Conservation (phyloP, 1,139 yeast genomes). For the Geotrichum fermentans region DNA sequence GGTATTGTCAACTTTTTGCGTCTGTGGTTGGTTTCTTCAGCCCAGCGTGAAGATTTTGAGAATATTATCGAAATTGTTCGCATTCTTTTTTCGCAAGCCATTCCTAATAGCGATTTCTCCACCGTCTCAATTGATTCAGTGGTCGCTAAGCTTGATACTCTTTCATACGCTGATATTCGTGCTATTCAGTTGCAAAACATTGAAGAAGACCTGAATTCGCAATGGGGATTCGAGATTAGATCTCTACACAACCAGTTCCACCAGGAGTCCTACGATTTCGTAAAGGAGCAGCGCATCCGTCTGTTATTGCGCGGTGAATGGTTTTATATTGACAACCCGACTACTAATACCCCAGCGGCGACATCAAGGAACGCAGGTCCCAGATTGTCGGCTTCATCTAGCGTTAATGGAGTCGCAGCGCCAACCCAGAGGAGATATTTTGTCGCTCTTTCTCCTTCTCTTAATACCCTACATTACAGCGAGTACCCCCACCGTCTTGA, state of each 20-base stretch:
- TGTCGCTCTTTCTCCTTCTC: conserved; percentile 67
- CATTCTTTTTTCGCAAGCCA: conserved; percentile 36
- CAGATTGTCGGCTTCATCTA: conserved; percentile 10
- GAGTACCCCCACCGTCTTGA: conserved; percentile 50
- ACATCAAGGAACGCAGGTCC: conserved; percentile 3
- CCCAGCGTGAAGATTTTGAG: conserved; percentile 50
- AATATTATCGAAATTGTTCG: conserved; percentile 44
- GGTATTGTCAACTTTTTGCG: conserved; percentile 55
- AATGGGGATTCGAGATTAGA: conserved; percentile 40
- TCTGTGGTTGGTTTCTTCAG: conserved; percentile 66
- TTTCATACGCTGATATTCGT: conserved; percentile 51
- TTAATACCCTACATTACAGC: conserved; percentile 57
- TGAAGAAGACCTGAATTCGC: conserved; percentile 36
- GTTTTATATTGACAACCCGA: conserved; percentile 68
- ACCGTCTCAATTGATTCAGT: conserved; percentile 26
- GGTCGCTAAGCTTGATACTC: conserved; percentile 36
- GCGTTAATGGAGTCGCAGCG: conserved; percentile 24
- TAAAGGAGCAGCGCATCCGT: conserved; percentile 71
- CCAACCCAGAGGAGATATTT: conserved; percentile 46
- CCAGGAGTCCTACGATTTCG: conserved; percentile 65
- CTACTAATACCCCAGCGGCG: conserved; percentile 23
- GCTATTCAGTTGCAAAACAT: conserved; percentile 49
- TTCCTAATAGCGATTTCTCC: conserved; percentile 29
- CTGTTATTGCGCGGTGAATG: conserved; percentile 74
- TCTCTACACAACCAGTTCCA: conserved; percentile 51